Evolutionary conservation across 1,284 basidiomycete species (phyloP).

Genomic region (Exobasidium cylindrosporum): DNA sequence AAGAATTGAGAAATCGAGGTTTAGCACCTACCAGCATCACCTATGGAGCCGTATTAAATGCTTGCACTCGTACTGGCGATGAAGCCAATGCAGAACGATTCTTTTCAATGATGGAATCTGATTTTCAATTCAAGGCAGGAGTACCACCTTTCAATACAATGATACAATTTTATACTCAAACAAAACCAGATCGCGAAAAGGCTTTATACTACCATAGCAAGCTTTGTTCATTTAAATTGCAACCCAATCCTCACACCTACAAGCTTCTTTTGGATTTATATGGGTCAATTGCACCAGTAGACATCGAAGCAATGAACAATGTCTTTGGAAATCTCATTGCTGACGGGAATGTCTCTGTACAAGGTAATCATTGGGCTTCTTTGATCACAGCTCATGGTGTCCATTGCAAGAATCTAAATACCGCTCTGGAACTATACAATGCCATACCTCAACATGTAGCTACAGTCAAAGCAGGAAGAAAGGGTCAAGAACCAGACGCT

Average conservation of each 20-base stretch:
- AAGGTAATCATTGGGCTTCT: constrained; percentile 85
- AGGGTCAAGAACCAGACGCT: constrained; percentile 63
- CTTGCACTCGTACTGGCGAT: constrained; percentile 81
- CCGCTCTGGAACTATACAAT: constrained; percentile 75
- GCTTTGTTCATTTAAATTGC: constrained; percentile 66
- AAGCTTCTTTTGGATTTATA: constrained; percentile 83
- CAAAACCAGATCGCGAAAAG: constrained; percentile 72
- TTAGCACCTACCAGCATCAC: constrained; percentile 76
- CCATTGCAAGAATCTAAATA: constrained; percentile 71
- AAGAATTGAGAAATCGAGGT: constrained; percentile 52
- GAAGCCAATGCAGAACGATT: constrained; percentile 74
- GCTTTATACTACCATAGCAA: constrained; percentile 68
- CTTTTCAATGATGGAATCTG: constrained; percentile 78
- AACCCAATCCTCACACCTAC: constrained; percentile 46
- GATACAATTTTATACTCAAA: constrained; percentile 94
- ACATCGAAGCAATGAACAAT: constrained; percentile 71
- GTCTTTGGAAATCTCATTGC: constrained; percentile 67
- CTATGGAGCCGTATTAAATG: constrained; percentile 86
- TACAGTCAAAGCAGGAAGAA: constrained; percentile 38
- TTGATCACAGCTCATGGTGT: constrained; percentile 88
- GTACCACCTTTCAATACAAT: constrained; percentile 96
- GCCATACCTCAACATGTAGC: constrained; percentile 64
- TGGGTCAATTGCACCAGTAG: constrained; percentile 74
- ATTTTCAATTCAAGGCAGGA: constrained; percentile 75
- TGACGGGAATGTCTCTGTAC: constrained; percentile 65